phyloP scores from a whole-genome alignment of 225 moss, liverwort and hornwort genomes.

The Antitrichia curtipendula region DNA sequence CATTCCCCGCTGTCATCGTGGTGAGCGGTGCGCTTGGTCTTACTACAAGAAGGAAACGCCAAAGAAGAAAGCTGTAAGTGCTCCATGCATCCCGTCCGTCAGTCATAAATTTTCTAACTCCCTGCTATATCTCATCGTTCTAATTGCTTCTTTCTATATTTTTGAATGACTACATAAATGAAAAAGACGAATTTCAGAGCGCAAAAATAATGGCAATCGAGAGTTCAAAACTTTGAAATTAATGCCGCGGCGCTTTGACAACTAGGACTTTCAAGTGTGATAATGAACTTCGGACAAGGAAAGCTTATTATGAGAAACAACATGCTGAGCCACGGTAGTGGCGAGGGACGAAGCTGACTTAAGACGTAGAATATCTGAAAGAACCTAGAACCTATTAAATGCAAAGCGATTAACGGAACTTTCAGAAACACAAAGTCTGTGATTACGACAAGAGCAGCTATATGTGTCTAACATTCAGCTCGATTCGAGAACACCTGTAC shows the following conservation, averaged over 20 bases:
- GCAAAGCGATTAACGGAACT: no score
- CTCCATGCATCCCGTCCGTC: neutral
- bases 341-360: neutral
- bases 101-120: neutral
- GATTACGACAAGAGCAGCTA: no score
- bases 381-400: no score
- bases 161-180: neutral
- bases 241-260: no score
- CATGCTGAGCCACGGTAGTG: neutral
- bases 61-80: neutral
- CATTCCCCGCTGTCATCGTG: conserved; percentile 42
- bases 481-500: no score
- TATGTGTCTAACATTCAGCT: no score
- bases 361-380: no score
- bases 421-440: no score
- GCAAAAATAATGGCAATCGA: neutral
- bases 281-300: neutral
- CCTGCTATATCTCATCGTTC: neutral
- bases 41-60: conserved; percentile 20
- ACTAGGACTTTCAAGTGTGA: neutral
- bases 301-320: neutral
- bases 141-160: neutral
- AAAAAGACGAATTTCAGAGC: neutral
- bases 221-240: neutral
- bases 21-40: conserved; percentile 27